A percentile compares a stretch with the other conserved stretches of the same genome.
Evolutionary conservation across 129 eudicot genomes (phyloP).

Genomic region (Lactuca saligna): DNA sequence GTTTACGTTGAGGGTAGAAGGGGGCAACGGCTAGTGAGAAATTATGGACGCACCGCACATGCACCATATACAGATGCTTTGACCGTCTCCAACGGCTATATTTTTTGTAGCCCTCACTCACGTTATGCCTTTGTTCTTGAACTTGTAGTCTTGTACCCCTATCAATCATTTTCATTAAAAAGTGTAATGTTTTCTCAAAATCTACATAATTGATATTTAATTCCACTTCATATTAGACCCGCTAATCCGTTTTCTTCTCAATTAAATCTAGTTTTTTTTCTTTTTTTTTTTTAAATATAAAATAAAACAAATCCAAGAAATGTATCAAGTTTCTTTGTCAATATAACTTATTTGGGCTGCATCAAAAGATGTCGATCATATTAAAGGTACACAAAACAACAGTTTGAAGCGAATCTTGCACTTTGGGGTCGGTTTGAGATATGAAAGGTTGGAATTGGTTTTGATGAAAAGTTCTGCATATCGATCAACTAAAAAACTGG

Average conservation of each 20-base stretch:
- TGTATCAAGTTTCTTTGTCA: no score
- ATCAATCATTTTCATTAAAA: neutral
- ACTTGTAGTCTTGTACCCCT: neutral
- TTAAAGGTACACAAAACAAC: no score
- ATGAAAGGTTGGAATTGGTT: no score
- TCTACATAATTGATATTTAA: neutral
- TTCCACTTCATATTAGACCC: neutral
- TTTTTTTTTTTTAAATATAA: no score
- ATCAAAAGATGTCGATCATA: no score
- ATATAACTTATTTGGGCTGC: no score
- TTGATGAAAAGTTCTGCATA: no score
- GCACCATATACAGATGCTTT: neutral
- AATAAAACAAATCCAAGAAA: no score
- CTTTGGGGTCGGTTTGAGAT: no score
- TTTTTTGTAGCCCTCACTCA: constrained; percentile 10
- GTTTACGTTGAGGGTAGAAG: constrained; percentile 27
- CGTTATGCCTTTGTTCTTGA: neutral
- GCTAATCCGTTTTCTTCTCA: neutral
- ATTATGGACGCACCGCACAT: neutral
- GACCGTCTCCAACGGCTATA: constrained; percentile 32
- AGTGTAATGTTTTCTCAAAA: neutral
- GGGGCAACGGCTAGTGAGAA: constrained; percentile 35
- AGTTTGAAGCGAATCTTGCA: no score
- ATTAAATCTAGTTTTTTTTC: no score
- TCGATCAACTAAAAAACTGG: no score